Evolutionary conservation across 306 rosid species (phyloP).

Genomic region (Dalbergia cochinchinensis): DNA sequence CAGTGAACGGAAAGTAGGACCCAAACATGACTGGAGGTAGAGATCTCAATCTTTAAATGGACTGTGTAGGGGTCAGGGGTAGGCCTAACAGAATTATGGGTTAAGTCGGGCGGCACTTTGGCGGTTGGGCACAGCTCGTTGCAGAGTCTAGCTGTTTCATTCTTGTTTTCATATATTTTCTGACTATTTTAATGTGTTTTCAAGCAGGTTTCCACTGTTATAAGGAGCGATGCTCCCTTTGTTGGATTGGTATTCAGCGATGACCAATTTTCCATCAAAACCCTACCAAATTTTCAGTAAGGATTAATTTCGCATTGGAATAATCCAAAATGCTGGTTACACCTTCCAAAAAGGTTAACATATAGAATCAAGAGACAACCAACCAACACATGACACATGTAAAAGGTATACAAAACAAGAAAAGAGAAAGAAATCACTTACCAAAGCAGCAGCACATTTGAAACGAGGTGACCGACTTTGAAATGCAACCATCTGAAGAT

Average conservation of each 20-base stretch:
- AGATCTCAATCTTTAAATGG: background rate
- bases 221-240: background rate
- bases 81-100: constrained; percentile 14
- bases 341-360: background rate
- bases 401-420: background rate
- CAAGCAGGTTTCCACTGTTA: background rate
- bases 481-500: constrained; percentile 39
- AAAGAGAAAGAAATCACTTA: constrained; percentile 42
- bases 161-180: background rate
- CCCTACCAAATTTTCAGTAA: constrained; percentile 16
- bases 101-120: background rate
- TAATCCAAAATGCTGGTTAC: background rate
- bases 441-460: constrained; percentile 64
- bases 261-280: background rate
- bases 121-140: background rate
- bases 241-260: constrained; percentile 25
- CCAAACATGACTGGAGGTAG: background rate
- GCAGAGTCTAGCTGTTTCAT: background rate
- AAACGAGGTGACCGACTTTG: constrained; percentile 48
- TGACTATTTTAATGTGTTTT: constrained; percentile 1
- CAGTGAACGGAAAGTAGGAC: background rate
- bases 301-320: background rate
- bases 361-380: background rate
- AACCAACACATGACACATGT: constrained; percentile 25
- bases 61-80: background rate